Evolutionary conservation across 305 asterid genomes (phyloP).

Genomic region (Fraxinus sp.): DNA sequence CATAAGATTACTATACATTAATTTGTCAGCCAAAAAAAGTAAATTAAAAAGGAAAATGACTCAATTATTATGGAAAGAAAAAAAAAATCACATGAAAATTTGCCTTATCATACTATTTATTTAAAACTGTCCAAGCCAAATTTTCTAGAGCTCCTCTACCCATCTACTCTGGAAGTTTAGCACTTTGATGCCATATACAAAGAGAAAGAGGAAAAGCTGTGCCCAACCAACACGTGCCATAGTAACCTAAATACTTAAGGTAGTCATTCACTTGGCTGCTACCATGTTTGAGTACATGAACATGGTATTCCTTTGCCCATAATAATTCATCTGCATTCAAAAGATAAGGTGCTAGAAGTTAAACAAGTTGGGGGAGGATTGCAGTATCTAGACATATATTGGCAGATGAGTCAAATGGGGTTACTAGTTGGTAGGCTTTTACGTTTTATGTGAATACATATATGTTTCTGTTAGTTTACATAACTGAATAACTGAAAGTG

Average conservation of each 20-base stretch:
- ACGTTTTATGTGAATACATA: background rate
- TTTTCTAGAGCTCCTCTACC: background rate
- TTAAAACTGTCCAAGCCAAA: background rate
- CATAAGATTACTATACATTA: background rate
- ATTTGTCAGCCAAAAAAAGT: background rate
- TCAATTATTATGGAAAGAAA: background rate
- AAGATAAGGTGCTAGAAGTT: background rate
- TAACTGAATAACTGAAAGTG: background rate
- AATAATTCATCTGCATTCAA: background rate
- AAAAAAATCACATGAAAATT: background rate
- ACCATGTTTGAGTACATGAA: slow-evolving; percentile 35
- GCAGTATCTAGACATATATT: background rate
- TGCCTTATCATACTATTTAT: background rate
- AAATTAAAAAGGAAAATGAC: background rate
- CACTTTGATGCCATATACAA: slow-evolving; percentile 51
- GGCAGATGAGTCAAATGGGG: background rate
- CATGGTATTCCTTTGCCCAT: background rate
- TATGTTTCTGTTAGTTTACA: background rate
- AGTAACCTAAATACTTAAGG: slow-evolving; percentile 48
- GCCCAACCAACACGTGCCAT: slow-evolving; percentile 58
- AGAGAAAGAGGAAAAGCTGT: slow-evolving; percentile 47
- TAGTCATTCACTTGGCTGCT: slow-evolving; percentile 39
- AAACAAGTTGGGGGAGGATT: background rate
- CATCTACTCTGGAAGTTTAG: slow-evolving; percentile 57
- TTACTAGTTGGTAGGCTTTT: background rate